Conservation (phyloP, 2,329 filamentous ascomycete species). For the Graphium sp. region DNA sequence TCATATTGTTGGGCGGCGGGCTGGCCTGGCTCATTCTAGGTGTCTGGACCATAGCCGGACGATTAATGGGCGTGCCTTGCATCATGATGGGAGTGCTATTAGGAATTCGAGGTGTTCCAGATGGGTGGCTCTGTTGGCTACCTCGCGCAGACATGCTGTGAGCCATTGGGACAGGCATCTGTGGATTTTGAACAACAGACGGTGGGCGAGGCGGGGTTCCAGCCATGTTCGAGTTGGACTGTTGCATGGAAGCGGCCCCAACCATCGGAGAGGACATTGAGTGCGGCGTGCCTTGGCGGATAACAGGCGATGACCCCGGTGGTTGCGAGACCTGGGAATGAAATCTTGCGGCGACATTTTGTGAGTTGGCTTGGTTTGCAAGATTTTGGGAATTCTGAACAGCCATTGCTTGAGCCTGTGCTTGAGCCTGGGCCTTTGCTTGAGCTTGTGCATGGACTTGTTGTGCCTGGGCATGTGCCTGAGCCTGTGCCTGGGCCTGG, state of each 20-base stretch:
- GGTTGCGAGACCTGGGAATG: slow-evolving; percentile 41
- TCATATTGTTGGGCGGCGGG: slow-evolving; percentile 42
- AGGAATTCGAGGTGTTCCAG: slow-evolving; percentile 45
- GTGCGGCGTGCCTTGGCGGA: slow-evolving; percentile 46
- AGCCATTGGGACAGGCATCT: slow-evolving; percentile 42
- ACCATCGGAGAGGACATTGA: slow-evolving; percentile 50
- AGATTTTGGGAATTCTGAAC: slow-evolving; percentile 3
- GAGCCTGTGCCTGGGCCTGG: slow-evolving; percentile 16
- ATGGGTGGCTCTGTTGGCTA: slow-evolving; percentile 49
- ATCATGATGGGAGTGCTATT: slow-evolving; percentile 43
- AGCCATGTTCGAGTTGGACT: slow-evolving; percentile 50
- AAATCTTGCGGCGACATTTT: slow-evolving; percentile 20
- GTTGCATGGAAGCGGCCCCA: slow-evolving; percentile 45
- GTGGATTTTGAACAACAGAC: slow-evolving; percentile 45
- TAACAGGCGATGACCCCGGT: slow-evolving; percentile 50
- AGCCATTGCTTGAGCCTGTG: slow-evolving; percentile 1
- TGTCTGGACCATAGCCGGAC: slow-evolving; percentile 33
- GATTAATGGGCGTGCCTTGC: slow-evolving; percentile 40
- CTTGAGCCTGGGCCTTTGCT: slow-evolving; percentile 10
- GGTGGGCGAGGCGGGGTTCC: slow-evolving; percentile 50
- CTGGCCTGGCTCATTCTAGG: slow-evolving; percentile 48
- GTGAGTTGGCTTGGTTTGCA: slow-evolving; percentile 4
- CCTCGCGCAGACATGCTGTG: slow-evolving; percentile 46
- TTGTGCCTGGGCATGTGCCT: slow-evolving; percentile 8
- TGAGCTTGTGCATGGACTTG: slow-evolving; percentile 14